Base-by-base conservation (phyloP, 495 filamentous ascomycete genomes). In the Corynascus novoguineensis region DNA sequence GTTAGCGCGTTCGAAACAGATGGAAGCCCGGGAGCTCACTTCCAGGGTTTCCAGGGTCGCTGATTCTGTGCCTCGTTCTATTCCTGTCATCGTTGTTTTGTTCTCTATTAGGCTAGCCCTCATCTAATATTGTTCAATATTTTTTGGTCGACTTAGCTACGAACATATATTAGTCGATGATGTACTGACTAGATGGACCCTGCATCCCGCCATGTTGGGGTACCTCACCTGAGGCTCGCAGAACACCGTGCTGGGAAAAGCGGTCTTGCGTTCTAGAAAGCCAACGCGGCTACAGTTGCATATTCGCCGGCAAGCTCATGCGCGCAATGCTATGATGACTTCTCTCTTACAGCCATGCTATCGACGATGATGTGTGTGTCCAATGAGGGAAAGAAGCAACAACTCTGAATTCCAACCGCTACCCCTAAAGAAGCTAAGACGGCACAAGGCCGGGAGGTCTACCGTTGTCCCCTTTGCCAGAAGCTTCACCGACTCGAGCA, bases 321-420 rank as follows among this genome's bases (percentile, higher is more conserved):
- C n/a, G n/a, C n/a, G n/a, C n/a, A n/a, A 5, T 19, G 28, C 9
- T 14, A 3, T 27, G 48, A 31, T 32, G 37, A 32, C 22, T 15
- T 42, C 25, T 53, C 31, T 42, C 50, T 53, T 53, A 29, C 37
- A 42, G 25, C 25, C n/a, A 31, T 42, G 37, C 25, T 53, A 42
- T 31, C n/a, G 34, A 31, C 50, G 17, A 42, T 35, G n/a, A 35
- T 53, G 37, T 53, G 42, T 42, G n/a, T 21, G 17, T 15, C n/a
- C 34, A 42, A 42, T 25, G 22, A 53, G 32, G 10, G 34, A 27
- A 15, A 28, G 49, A 40, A 40, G 29, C 22, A 24, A 40, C 24
- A 28, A 51, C 22, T 4, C 19, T 25, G 31, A 15, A 37, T 3
- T 21, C 19, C 17, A 50, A 38, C 2, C 19, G 24, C 3, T 34